Evolutionary conservation across 305 asterid species (phyloP).

Genomic region (Fraxinus dipetala): DNA sequence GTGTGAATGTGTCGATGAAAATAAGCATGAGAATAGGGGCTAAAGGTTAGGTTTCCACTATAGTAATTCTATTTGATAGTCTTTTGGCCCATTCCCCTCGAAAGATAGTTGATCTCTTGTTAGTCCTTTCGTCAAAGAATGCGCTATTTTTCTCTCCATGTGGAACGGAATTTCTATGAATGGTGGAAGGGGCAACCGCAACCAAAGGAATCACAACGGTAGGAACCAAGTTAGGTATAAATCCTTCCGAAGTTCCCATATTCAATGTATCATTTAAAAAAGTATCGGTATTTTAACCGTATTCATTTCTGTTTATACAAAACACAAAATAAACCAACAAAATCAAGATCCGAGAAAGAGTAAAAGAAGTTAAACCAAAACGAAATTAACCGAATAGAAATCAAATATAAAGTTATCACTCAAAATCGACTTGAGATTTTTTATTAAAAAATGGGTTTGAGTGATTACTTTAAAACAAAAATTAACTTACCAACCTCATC

Average conservation of each 20-base stretch:
- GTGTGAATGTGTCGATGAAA: not conserved
- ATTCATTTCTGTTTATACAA: not conserved
- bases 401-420: not conserved
- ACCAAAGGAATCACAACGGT: not conserved
- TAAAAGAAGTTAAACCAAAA: not conserved
- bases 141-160: not conserved
- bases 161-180: not conserved
- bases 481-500: too few species aligned
- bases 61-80: too few species aligned
- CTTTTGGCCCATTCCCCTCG: too few species aligned
- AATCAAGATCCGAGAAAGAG: not conserved
- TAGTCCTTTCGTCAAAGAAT: too few species aligned
- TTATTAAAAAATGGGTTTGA: not conserved
- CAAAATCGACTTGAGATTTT: not conserved
- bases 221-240: not conserved
- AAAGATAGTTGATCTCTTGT: too few species aligned
- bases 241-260: not conserved
- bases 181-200: not conserved
- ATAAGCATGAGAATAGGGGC: not conserved
- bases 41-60: not conserved
- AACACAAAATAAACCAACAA: not conserved
- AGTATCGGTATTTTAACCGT: not conserved
- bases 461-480: not conserved
- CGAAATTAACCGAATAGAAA: not conserved
- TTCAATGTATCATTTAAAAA: not conserved